These are phyloP conservation scores for Tricholomella constricta DNA, from an alignment of 768 basidiomycete species.

Conservation along the genomic window DNA sequence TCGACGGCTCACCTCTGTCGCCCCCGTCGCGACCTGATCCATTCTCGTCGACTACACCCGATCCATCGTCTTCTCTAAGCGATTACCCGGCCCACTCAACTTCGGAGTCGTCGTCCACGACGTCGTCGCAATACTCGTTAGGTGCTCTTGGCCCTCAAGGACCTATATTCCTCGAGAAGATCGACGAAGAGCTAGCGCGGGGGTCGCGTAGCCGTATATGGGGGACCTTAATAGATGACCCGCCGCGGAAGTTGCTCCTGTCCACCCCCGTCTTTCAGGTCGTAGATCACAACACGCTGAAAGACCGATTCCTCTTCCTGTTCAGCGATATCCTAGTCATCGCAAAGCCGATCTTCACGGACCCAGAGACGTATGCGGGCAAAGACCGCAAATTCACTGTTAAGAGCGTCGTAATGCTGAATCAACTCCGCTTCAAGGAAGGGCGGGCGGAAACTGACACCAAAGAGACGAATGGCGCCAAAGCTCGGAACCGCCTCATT, in stretches of 20 bases:
- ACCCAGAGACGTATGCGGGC: slow-evolving; percentile 65
- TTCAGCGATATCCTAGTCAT: slow-evolving; percentile 95
- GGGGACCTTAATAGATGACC: slow-evolving; percentile 75
- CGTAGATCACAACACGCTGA: slow-evolving; percentile 90
- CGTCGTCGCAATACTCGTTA: slow-evolving; percentile 67
- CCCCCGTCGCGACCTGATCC: slow-evolving; percentile 55
- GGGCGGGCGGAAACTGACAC: slow-evolving; percentile 63
- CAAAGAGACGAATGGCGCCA: slow-evolving; percentile 37
- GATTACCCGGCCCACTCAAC: slow-evolving; percentile 71
- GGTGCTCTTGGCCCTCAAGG: slow-evolving; percentile 45
- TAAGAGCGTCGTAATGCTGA: slow-evolving; percentile 85
- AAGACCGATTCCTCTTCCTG: slow-evolving; percentile 95
- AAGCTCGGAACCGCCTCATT: slow-evolving; percentile 59
- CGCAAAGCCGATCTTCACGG: slow-evolving; percentile 82
- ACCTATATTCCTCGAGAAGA: slow-evolving; percentile 59
- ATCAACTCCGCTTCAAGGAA: slow-evolving; percentile 65
- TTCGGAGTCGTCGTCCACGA: slow-evolving; percentile 73
- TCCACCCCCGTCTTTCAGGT: slow-evolving; percentile 91
- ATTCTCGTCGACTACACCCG: slow-evolving; percentile 66
- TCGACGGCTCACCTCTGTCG: slow-evolving; percentile 39
- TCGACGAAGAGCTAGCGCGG: slow-evolving; percentile 70
- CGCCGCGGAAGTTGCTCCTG: slow-evolving; percentile 82
- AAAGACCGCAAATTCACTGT: slow-evolving; percentile 82
- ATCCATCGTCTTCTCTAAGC: slow-evolving; percentile 76
- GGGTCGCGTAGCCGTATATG: slow-evolving; percentile 60